Base-by-base conservation (phyloP, 2,329 filamentous ascomycete species). In the Fusarium neocosmosporiellum region DNA sequence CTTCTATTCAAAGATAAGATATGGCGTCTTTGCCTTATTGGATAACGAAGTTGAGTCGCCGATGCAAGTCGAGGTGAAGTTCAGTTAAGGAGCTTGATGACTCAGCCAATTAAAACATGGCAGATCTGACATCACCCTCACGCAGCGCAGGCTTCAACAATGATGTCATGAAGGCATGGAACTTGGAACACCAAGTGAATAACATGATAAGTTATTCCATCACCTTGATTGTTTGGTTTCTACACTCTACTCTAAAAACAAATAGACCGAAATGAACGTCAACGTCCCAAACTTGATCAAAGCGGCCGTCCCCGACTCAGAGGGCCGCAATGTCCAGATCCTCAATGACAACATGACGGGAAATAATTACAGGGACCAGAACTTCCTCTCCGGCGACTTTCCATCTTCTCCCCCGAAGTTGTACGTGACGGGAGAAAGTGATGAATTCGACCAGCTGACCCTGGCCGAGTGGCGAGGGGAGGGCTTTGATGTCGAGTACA, bases 401-500 rank as follows among this genome's bases (percentile, higher is more conserved):
- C 84, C 83, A 1, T 77, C 78, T 0, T 67, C 69, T 1, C 76
- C 80, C 0, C 82, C 83, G 0, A 85, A 81, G 55, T 69, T 86
- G 3, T 86, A 85, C 65, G 67, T 86, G 20, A 85, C 84, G 0
- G 82, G 83, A 4, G 84, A 86, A 53, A 77, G 73, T 37, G 81
- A 84, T 10, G 81, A 84, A 0, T 86, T 86, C 65, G 85, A 86
- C 66, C 39, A 73, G 4, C 18, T 75, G 0, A 84, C 81, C 0
- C 33, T 86, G 0, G 64, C 65, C 1, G 82, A 83, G 22, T 86
- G 85, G 85, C 78, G 75, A 22, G 80, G 79, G 13, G 85, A 86
- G 63, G 83, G 83, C 0, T 86, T 86, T 64, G 70, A 83, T 10
- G 83, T 84, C 10, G 80, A 83, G 55, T 86, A 86, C 27, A 68